A percentile compares a stretch with the other conserved stretches of the same genome.
Evolutionary conservation across 169 alveolate species (phyloP).

Genomic region (Plasmodium reichenowi): DNA sequence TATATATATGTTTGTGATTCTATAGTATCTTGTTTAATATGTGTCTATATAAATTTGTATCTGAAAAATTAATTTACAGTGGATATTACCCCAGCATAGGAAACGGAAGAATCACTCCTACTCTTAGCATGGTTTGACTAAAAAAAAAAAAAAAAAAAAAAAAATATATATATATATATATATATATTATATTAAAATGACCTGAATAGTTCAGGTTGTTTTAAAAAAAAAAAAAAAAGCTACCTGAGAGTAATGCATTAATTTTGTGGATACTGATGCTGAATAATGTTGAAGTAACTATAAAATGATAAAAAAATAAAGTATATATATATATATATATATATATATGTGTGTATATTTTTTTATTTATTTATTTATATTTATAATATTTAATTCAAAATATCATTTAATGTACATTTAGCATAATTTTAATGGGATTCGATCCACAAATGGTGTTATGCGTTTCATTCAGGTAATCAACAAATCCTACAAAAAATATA

Average conservation of each 20-base stretch:
- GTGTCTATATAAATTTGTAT: too few relatives aligned
- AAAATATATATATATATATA: too few relatives aligned
- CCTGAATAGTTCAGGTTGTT: too few relatives aligned
- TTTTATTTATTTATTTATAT: background rate
- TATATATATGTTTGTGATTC: too few relatives aligned
- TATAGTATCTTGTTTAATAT: too few relatives aligned
- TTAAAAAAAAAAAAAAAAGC: background rate
- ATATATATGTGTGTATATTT: background rate
- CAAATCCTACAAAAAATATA: conserved; percentile 80
- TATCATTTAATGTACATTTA: conserved; percentile 78
- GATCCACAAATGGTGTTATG: conserved; percentile 96
- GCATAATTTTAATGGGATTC: conserved; percentile 92
- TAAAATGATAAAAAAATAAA: background rate
- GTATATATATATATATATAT: background rate
- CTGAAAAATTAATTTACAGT: too few relatives aligned
- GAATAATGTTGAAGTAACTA: conserved; percentile 38
- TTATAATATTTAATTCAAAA: background rate
- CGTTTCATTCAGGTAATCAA: conserved; percentile 89
- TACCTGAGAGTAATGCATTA: conserved; percentile 72
- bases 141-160: too few relatives aligned
- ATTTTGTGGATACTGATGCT: conserved; percentile 37
- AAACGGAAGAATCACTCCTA: too few relatives aligned
- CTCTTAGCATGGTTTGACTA: too few relatives aligned
- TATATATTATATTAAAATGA: too few relatives aligned
- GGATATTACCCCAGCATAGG: too few relatives aligned